phyloP scores from a whole-genome alignment of 306 rosid species.

The Cicer bijugum region DNA sequence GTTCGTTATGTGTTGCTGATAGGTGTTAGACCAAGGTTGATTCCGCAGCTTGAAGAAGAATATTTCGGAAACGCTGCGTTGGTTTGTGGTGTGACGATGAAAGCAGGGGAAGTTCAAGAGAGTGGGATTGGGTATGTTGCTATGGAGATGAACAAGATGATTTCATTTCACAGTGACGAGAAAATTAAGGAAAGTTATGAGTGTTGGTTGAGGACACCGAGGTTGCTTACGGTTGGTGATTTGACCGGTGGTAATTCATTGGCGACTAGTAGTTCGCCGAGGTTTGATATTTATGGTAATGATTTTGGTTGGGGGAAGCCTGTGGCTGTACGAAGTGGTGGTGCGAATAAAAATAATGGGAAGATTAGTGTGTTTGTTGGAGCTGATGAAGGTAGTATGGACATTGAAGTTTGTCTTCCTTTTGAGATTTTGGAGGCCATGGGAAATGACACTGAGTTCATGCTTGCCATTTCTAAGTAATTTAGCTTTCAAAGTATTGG shows the following conservation, averaged over 20 bases:
- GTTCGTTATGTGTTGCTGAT: not conserved
- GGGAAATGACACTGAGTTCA: slow-evolving; percentile 45
- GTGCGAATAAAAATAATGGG: slow-evolving; percentile 39
- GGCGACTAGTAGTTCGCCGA: slow-evolving; percentile 46
- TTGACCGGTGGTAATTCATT: not conserved
- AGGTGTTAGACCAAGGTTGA: slow-evolving; percentile 46
- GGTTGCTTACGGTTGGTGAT: rapidly evolving
- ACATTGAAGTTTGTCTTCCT: slow-evolving; percentile 50
- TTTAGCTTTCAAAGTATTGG: too few relatives aligned
- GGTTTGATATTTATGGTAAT: slow-evolving; percentile 54
- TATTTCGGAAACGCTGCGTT: slow-evolving; percentile 47
- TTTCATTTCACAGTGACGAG: slow-evolving; percentile 41
- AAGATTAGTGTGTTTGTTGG: slow-evolving; percentile 48
- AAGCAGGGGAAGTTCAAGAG: slow-evolving; percentile 44
- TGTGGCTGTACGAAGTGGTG: slow-evolving; percentile 52
- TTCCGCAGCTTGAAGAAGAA: slow-evolving; percentile 40
- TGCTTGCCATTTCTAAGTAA: not conserved
- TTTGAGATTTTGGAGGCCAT: slow-evolving; percentile 45
- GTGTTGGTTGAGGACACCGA: slow-evolving; percentile 46
- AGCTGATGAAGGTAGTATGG: slow-evolving; percentile 53
- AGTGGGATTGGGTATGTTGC: slow-evolving; percentile 48
- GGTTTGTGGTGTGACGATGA: not conserved
- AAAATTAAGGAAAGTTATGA: not conserved
- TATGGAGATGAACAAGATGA: slow-evolving; percentile 48
- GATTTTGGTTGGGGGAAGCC: slow-evolving; percentile 59